Percentiles rank a stretch among this genome's conserved stretches.
Evolutionary conservation across 106 monocot genomes (phyloP).

Genomic region (Phalaenopsis aphrodite): DNA sequence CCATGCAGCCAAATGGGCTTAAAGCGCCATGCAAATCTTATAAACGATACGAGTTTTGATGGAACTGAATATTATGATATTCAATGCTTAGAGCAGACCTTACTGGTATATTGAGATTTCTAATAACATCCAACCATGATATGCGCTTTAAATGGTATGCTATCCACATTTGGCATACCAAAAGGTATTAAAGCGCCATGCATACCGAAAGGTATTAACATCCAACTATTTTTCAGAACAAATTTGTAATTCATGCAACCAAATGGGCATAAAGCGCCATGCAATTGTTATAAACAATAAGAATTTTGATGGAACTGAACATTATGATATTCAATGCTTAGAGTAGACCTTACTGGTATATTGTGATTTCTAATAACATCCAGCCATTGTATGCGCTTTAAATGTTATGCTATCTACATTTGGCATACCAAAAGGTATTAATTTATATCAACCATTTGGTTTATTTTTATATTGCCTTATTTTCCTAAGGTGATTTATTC

Average conservation of each 20-base stretch:
- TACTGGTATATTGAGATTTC: background rate
- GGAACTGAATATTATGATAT: background rate
- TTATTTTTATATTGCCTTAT: too few relatives aligned
- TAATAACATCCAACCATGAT: too few relatives aligned
- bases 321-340: background rate
- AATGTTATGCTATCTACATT: too few relatives aligned
- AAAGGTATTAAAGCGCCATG: too few relatives aligned
- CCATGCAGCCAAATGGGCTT: background rate
- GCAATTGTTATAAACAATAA: background rate
- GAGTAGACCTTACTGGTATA: background rate
- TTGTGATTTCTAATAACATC: background rate
- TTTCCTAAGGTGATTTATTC: too few relatives aligned
- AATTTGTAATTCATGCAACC: background rate
- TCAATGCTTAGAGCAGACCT: background rate
- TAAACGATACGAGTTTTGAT: background rate
- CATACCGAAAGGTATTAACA: too few relatives aligned
- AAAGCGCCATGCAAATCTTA: background rate
- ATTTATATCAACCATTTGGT: too few relatives aligned
- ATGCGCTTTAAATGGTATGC: too few relatives aligned
- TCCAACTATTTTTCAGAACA: background rate
- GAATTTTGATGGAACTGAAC: background rate
- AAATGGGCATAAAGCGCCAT: background rate
- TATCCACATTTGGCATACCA: too few relatives aligned
- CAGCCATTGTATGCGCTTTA: too few relatives aligned
- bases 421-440: too few relatives aligned